Base-by-base conservation (phyloP, 2,329 filamentous ascomycete species). In the Aureobasidium sp. region DNA sequence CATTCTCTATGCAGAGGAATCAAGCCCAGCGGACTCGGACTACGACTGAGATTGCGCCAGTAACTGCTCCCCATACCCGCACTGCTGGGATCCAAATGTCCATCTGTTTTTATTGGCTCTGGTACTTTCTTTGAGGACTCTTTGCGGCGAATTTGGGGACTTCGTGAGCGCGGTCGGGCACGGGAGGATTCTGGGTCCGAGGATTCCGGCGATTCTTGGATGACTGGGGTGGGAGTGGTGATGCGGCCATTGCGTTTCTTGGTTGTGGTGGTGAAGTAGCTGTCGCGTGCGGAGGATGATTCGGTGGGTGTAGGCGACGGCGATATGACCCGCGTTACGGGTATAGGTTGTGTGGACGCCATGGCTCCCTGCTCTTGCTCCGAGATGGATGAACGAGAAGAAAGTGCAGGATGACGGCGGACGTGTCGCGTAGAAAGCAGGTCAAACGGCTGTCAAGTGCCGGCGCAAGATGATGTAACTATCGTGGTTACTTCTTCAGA, bases 1-100 rank as follows among this genome's bases (percentile, higher is more conserved):
- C 94, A 99, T 72, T 94, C 88, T 64, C 90, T 83, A 75, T 99
- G 94, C 69, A 99, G 93, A 2, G 94, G 94, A 64, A 99, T 99
- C 53, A 97, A 81, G 9, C 94, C 94, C 5, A 97, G 82, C 11
- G 94, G 94, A 69, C 90, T 96, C 2, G 94, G 94, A 68, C 91
- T 96, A 66, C 94, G 85, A 70, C 91, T 96, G 73, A 97, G 84
- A 72, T 93, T 90, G 64, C 89, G 85, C 90, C 91, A 95, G 73
- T 84, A 90, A 78, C 88, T 88, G 65, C 87, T 86, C 52, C 81
- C 82, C 74, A 83, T 89, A 78, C 88, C 89, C 11, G 82, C 77
- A 27, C 82, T 81, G 31, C 83, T 79, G 3, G 88, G 88, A 22
- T 86, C 87, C 56, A 93, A 79, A 68, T 90, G 86, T 22, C 87